Evolutionary conservation across 805 yeast genomes (phyloP), one percentile per base, ranked within the genome.

Genomic region (Myxozyma melibiosi): DNA sequence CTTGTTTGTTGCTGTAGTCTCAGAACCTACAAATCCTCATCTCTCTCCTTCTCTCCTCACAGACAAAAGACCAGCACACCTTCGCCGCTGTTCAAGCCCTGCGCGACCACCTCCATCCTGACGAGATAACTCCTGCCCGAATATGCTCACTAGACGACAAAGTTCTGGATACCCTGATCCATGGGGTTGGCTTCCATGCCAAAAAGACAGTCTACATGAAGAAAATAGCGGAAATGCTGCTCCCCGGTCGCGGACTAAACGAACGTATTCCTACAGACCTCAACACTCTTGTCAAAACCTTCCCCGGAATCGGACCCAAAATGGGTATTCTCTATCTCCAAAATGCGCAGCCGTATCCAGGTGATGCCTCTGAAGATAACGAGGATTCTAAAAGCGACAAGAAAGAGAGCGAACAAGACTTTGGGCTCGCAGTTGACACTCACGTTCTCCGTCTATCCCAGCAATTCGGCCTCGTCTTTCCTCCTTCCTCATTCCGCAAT

Each of bases 281-380:
- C 7, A 83, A 79, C 5, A 91, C 85, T 0, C 76, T 91, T 50
- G 49, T 60, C 28, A 76, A 80, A 4, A 71, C 79, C 0, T 73
- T 91, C 31, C 97, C 97, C 0, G 98, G 98, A 0, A 96, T 91
- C 2, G 98, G 98, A 0, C 96, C 96, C 7, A 91, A 91, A 70
- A 91, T 91, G 98, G 96, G 95, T 0, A 86, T 81, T 68, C 72
- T 91, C 38, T 77, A 91, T 1, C 74, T 90, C 57, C 96, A 90
- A 66, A 80, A 82, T 39, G 96, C 94, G 13, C 41, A 51, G 31
- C 57, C 56, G 22, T 60, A 60, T 18, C 57, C 57, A 6, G 44
- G 37, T 8, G 40, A 16, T 13, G 9, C 11, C 20, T 27, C 11
- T 20, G n/a, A 13, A 5, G 20, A 1, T 2, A 3, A 34, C 28